Evolutionary conservation across 371 early-diverging fungal genomes (phyloP).

Genomic region (Mucor saturninus): DNA sequence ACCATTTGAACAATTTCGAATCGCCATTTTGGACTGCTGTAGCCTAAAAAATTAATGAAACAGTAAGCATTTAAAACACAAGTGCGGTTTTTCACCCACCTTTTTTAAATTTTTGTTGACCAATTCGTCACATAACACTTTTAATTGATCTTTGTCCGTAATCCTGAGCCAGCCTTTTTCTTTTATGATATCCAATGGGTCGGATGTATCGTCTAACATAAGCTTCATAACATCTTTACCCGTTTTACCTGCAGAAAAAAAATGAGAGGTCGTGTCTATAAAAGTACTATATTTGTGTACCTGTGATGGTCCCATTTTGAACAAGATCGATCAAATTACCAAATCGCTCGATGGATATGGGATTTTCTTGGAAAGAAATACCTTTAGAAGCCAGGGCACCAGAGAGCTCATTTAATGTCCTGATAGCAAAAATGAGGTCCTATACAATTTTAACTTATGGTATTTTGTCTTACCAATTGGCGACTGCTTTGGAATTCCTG

Average conservation of each 20-base stretch:
- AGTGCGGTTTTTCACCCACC: slow-evolving; percentile 32
- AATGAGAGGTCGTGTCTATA: slow-evolving; percentile 3
- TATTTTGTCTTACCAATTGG: slow-evolving; percentile 48
- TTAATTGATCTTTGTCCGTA: slow-evolving; percentile 54
- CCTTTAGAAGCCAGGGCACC: slow-evolving; percentile 71
- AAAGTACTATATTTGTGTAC: slow-evolving; percentile 29
- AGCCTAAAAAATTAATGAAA: slow-evolving; percentile 35
- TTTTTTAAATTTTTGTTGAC: slow-evolving; percentile 62
- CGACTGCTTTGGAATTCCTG: slow-evolving; percentile 46
- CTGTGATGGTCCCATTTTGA: slow-evolving; percentile 61
- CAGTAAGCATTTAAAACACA: not conserved
- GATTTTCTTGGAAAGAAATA: slow-evolving; percentile 58
- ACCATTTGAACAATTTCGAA: slow-evolving; percentile 65
- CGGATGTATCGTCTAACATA: slow-evolving; percentile 65
- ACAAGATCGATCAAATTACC: slow-evolving; percentile 71
- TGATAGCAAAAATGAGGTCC: slow-evolving; percentile 23
- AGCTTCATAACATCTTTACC: slow-evolving; percentile 69
- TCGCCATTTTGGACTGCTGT: slow-evolving; percentile 62
- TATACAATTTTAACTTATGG: not conserved
- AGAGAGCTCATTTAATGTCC: slow-evolving; percentile 82
- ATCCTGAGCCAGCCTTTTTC: slow-evolving; percentile 74
- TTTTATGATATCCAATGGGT: slow-evolving; percentile 62
- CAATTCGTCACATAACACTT: slow-evolving; percentile 55
- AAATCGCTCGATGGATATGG: slow-evolving; percentile 64
- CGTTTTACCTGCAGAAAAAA: slow-evolving; percentile 48